phyloP scores from a whole-genome alignment of 148 eudicot species.

The Talinum fruticosum region DNA sequence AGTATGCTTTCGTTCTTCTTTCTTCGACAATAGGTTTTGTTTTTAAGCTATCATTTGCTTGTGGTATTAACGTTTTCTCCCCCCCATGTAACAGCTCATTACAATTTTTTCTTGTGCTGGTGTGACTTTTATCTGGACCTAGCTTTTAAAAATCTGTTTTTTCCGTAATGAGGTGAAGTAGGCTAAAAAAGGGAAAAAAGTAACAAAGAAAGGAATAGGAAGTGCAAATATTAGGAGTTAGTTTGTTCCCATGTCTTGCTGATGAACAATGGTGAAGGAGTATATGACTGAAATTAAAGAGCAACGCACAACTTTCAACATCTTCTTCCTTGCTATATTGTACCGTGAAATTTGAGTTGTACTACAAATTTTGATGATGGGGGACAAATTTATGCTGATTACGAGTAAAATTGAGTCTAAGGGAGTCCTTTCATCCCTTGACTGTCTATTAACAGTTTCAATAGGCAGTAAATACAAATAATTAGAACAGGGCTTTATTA shows the following conservation, averaged over 20 bases:
- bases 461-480: not conserved
- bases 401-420: not conserved
- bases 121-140: not conserved
- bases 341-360: not conserved
- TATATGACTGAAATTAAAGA: not conserved
- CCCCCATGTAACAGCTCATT: not conserved
- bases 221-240: not conserved
- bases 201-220: not conserved
- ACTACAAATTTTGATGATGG: not conserved
- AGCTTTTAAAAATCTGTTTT: not conserved
- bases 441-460: not conserved
- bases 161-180: not conserved
- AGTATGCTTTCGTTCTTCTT: slow-evolving; percentile 35
- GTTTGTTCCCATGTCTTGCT: not conserved
- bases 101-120: not conserved
- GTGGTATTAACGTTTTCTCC: not conserved
- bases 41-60: slow-evolving; percentile 5
- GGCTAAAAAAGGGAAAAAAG: not conserved
- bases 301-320: not conserved
- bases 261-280: not conserved
- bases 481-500: not conserved
- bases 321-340: not conserved
- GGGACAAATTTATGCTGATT: not conserved
- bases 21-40: not conserved
- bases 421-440: not conserved